A percentile compares a stretch with the other conserved stretches of the same genome.
These are phyloP conservation scores for Neurospora pannonica DNA, from an alignment of 495 filamentous ascomycete species.

Conservation along the genomic window DNA sequence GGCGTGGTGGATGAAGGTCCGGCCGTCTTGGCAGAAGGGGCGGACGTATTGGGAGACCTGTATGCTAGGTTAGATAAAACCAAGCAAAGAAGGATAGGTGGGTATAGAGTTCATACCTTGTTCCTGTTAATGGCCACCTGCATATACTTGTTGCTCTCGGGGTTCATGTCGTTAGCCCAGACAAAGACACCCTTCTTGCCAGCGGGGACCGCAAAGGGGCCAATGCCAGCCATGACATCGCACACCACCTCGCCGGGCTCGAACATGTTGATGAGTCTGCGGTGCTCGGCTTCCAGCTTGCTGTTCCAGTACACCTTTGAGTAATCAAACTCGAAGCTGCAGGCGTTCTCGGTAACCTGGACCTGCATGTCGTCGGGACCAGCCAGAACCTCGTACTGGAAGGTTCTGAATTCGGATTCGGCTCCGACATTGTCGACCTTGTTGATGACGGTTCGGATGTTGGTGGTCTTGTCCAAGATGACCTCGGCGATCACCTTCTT, in stretches of 20 bases:
- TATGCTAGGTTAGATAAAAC: neutral
- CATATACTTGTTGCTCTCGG: slow-evolving; percentile 68
- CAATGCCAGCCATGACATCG: slow-evolving; percentile 97
- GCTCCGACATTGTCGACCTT: slow-evolving; percentile 83
- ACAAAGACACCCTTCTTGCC: slow-evolving; percentile 87
- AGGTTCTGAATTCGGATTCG: slow-evolving; percentile 81
- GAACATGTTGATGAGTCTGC: slow-evolving; percentile 69
- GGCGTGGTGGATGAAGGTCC: slow-evolving; percentile 64
- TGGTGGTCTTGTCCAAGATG: slow-evolving; percentile 74
- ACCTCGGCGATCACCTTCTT: slow-evolving; percentile 76
- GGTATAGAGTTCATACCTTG: slow-evolving; percentile 43
- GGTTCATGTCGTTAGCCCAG: slow-evolving; percentile 96
- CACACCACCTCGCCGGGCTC: slow-evolving; percentile 76
- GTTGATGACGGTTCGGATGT: slow-evolving; percentile 83
- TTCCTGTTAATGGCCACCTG: slow-evolving; percentile 61
- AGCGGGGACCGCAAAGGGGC: slow-evolving; percentile 88
- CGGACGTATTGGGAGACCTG: slow-evolving; percentile 65
- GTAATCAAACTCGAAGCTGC: slow-evolving; percentile 62
- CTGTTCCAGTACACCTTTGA: slow-evolving; percentile 97
- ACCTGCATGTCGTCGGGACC: slow-evolving; percentile 76
- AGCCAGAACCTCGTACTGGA: slow-evolving; percentile 83
- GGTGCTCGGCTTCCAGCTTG: slow-evolving; percentile 79
- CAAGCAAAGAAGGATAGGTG: neutral
- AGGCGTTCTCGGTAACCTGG: slow-evolving; percentile 53
- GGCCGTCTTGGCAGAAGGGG: slow-evolving; percentile 71